Conservation (phyloP, 192 early-diverging fungal species). For the Diversispora eburnea region DNA sequence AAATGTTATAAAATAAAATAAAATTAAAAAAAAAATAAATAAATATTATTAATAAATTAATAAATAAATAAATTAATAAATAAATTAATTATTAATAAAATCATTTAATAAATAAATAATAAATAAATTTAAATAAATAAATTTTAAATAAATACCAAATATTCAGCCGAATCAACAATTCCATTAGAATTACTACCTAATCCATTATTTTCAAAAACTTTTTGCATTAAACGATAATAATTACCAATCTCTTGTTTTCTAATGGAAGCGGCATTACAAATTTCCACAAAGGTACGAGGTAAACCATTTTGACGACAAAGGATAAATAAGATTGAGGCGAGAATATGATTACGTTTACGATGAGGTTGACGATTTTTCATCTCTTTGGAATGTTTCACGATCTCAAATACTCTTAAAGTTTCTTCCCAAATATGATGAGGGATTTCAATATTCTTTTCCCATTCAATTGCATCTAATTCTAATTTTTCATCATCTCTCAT, state of each 20-base stretch:
- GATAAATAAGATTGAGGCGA: constrained; percentile 59
- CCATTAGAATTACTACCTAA: constrained; percentile 20
- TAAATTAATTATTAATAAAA: not conserved
- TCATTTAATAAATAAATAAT: not conserved
- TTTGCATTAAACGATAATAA: constrained; percentile 61
- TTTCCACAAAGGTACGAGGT: constrained; percentile 60
- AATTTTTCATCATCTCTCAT: constrained; percentile 25
- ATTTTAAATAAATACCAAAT: constrained; percentile 42
- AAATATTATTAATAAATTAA: not conserved
- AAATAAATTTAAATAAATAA: constrained; percentile 18
- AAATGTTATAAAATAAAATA: not conserved
- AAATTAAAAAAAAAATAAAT: not conserved
- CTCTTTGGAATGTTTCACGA: constrained; percentile 55
- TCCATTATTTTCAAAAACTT: constrained; percentile 47
- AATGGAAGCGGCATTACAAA: constrained; percentile 57
- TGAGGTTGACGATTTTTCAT: constrained; percentile 65
- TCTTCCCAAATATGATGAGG: constrained; percentile 35
- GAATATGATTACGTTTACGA: constrained; percentile 57
- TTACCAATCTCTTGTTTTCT: constrained; percentile 59
- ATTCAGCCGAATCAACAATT: constrained; percentile 38
- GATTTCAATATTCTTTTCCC: constrained; percentile 30
- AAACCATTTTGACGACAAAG: constrained; percentile 54
- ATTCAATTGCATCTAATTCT: constrained; percentile 24
- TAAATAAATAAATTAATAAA: not conserved
- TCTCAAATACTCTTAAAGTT: constrained; percentile 48